Evolutionary conservation across 495 filamentous ascomycete genomes (phyloP).

Genomic region (Neurospora pannonica): DNA sequence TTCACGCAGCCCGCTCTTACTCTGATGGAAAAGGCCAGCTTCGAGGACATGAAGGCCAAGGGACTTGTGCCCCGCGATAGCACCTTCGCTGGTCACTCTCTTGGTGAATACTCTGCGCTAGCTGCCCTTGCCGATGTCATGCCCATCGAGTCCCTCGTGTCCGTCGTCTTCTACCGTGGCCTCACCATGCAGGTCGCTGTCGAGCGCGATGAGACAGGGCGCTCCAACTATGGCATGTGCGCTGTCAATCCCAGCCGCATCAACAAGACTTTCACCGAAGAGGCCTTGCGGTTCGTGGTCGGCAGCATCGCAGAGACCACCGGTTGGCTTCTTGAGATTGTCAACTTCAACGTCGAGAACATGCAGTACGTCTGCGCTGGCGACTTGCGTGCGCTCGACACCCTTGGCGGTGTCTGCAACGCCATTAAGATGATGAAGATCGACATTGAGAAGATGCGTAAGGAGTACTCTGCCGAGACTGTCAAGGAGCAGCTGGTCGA

Average conservation of each 20-base stretch:
- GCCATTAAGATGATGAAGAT: constrained; percentile 92
- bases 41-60: constrained; percentile 97
- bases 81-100: constrained; percentile 94
- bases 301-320: constrained; percentile 87
- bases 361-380: constrained; percentile 98
- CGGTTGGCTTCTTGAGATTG: constrained; percentile 91
- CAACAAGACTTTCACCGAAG: constrained; percentile 95
- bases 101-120: constrained; percentile 96
- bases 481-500: constrained; percentile 38
- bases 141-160: constrained; percentile 96
- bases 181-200: constrained; percentile 99
- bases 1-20: constrained; percentile 97
- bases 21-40: constrained; percentile 98
- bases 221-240: constrained; percentile 97
- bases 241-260: constrained; percentile 97
- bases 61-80: constrained; percentile 92
- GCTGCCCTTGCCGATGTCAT: constrained; percentile 96
- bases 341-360: constrained; percentile 98
- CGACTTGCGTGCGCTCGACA: constrained; percentile 92
- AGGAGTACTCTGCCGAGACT: constrained; percentile 69
- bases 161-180: constrained; percentile 97
- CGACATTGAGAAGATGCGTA: constrained; percentile 86
- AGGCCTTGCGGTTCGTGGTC: constrained; percentile 90
- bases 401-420: constrained; percentile 84
- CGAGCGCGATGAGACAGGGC: constrained; percentile 84